Percentiles rank a stretch among this genome's conserved stretches.
These are phyloP conservation scores for Yamadazyma aaseri DNA, from an alignment of 1,139 yeast species.

Conservation along the genomic window DNA sequence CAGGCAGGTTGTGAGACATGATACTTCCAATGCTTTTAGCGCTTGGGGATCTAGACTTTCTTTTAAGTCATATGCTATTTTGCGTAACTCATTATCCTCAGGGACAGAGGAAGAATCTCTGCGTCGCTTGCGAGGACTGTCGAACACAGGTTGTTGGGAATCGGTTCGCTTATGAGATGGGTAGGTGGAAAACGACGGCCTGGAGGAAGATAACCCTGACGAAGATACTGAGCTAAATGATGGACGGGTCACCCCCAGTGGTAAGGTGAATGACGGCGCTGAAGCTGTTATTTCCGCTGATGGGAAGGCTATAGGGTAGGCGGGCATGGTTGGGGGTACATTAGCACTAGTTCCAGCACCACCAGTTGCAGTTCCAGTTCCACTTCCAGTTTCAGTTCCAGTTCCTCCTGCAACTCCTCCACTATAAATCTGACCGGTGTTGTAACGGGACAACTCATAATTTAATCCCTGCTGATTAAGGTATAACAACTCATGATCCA, in stretches of 20 bases:
- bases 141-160: slow-evolving; percentile 10
- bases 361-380: background rate
- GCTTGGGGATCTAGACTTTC: background rate
- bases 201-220: slow-evolving; percentile 1
- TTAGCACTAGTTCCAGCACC: background rate
- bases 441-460: slow-evolving; percentile 6
- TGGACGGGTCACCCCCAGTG: background rate
- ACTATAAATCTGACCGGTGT: background rate
- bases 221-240: background rate
- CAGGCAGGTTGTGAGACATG: background rate
- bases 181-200: background rate
- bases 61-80: slow-evolving; percentile 8
- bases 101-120: slow-evolving; percentile 6
- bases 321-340: background rate
- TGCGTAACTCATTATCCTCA: slow-evolving; percentile 10
- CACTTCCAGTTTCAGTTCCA: background rate
- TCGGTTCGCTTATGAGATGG: slow-evolving; percentile 8
- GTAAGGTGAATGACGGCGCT: background rate
- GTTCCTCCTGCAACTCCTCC: background rate
- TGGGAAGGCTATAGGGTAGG: background rate
- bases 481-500: slow-evolving; percentile 8
- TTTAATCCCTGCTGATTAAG: slow-evolving; percentile 11
- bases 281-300: background rate
- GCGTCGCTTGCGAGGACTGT: slow-evolving; percentile 9
- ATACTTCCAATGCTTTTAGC: background rate